phyloP scores from a whole-genome alignment of 768 basidiomycete genomes.

The Hortiboletus flavorubellus region DNA sequence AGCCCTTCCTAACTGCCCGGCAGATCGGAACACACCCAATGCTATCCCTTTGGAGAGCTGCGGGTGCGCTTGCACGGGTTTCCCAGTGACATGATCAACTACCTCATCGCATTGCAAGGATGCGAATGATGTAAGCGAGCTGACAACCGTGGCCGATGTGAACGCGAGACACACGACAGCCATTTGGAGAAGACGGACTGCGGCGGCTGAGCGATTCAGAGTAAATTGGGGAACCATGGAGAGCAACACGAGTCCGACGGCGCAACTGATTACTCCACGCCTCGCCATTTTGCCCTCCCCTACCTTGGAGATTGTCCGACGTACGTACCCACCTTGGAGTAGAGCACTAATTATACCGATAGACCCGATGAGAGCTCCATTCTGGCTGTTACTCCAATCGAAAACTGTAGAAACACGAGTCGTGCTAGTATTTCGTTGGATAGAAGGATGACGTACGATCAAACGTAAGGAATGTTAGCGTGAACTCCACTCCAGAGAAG shows the following conservation, averaged over 20 bases:
- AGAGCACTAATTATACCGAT: conserved; percentile 90
- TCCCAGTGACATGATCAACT: conserved; percentile 54
- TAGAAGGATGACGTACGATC: conserved; percentile 54
- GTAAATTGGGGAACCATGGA: conserved; percentile 63
- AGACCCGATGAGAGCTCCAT: conserved; percentile 77
- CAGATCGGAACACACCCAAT: conserved; percentile 81
- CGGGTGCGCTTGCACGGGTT: conserved; percentile 53
- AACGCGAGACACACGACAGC: conserved; percentile 87
- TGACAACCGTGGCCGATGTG: conserved; percentile 95
- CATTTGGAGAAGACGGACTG: conserved; percentile 54
- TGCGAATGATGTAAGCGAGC: conserved; percentile 85
- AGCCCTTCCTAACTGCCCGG: conserved; percentile 93
- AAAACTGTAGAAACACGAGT: conserved; percentile 51
- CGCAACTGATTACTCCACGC: conserved; percentile 73
- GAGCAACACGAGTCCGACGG: conserved; percentile 66
- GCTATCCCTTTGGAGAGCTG: conserved; percentile 81
- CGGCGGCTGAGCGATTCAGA: conserved; percentile 38
- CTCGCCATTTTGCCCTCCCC: conserved; percentile 84
- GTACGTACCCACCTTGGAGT: conserved; percentile 93
- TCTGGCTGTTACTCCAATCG: conserved; percentile 87
- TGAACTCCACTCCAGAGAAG: conserved; percentile 97
- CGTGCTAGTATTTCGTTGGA: background rate
- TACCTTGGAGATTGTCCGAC: conserved; percentile 67
- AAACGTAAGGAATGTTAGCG: conserved; percentile 91
- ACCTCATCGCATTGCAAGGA: conserved; percentile 87